Base-by-base conservation (phyloP, 768 basidiomycete genomes). In the Rhizopogon vesiculosus region DNA sequence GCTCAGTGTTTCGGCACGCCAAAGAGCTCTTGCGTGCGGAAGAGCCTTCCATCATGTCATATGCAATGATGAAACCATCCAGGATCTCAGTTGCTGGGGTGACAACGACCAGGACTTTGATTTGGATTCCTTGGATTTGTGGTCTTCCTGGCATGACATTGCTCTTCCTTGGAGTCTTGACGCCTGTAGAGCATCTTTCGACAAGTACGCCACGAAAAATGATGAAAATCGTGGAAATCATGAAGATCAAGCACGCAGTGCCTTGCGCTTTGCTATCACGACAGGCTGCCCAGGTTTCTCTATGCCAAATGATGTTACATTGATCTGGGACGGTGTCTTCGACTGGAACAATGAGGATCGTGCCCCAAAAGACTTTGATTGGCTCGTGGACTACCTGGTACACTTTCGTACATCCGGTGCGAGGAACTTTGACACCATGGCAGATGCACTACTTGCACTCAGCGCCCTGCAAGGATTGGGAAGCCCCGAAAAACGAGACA, bases 301-400 rank as follows among this genome's bases (percentile, higher is more conserved):
- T 18, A 42, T 31, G 13, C 18, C 56, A 25, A 29, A 22, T 39
- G 56, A 57, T 31, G 12, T 6, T 33, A 13, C 29, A 13, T 46
- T 46, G n/a, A 46, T 46, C 29, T 46, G 45, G 45, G 45, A 46
- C 18, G 45, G 45, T 8, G 16, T 38, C 29, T 28, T 45, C 42
- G 9, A 41, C 44, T 54, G 29, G 44, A 19, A 41, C n/a, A 19
- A 31, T 43, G 22, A 15, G 3, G 15, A 35, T 22, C 35, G 53
- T 29, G 19, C 19, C 3, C 6, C 22, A 29, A 22, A 13, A 13
- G 42, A 44, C n/a, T 29, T 28, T 45, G 8, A 43, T 51, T 57
- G 56, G 53, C 25, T 57, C 15, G 38, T 54, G 15, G 56, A 54
- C 29, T 57, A 54, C 28, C 29, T 57, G 29, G 44, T 33, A 12